Conservation (phyloP, 306 rosid genomes). For the Fragaria ananassa region DNA sequence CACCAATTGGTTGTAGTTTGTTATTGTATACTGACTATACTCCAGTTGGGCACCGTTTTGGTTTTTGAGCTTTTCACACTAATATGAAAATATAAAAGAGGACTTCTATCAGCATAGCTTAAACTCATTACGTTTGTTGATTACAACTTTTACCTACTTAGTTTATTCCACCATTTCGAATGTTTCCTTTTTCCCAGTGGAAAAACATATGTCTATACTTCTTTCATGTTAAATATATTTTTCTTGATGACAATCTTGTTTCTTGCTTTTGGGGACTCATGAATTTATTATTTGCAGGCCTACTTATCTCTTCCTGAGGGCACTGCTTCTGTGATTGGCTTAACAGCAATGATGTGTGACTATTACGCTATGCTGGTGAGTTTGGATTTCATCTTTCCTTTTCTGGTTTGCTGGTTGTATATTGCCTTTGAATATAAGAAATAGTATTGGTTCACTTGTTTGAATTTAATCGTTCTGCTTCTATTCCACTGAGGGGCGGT, state of each 20-base stretch:
- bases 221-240: neutral
- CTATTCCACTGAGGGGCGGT: neutral
- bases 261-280: constrained; percentile 26
- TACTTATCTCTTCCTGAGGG: constrained; percentile 99
- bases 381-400: constrained; percentile 17
- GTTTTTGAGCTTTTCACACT: neutral
- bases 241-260: constrained; percentile 16
- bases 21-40: neutral
- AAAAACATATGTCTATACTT: neutral
- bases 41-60: neutral
- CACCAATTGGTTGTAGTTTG: neutral
- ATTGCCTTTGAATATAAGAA: neutral
- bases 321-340: constrained; percentile 91
- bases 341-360: constrained; percentile 93
- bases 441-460: neutral
- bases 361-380: constrained; percentile 83
- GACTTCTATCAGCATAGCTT: neutral
- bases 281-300: constrained; percentile 56
- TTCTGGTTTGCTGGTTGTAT: neutral
- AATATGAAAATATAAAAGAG: neutral
- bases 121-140: neutral
- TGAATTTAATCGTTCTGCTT: neutral
- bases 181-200: neutral
- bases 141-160: neutral
- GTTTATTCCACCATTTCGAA: neutral